phyloP scores from a whole-genome alignment of 164 flowering plant species.

The Malania oleifera region DNA sequence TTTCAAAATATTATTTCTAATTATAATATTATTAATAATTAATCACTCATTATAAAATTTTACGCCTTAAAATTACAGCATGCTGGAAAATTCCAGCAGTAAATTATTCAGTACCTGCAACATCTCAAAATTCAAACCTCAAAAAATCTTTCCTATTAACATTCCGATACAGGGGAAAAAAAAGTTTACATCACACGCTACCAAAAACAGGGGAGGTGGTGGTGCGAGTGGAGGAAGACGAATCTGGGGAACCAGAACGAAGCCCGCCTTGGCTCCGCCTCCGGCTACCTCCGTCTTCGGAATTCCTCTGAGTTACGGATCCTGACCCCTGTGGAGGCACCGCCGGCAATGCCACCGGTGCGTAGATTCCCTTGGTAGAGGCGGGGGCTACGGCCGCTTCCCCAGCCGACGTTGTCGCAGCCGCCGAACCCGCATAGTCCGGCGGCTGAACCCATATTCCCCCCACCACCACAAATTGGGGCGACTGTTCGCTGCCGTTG shows the following conservation, averaged over 20 bases:
- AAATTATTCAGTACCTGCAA: too few species aligned
- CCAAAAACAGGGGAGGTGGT: conserved; percentile 27
- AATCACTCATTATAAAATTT: too few species aligned
- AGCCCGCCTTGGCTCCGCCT: conserved; percentile 25
- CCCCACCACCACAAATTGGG: conserved; percentile 72
- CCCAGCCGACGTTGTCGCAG: conserved; percentile 25
- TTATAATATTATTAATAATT: too few species aligned
- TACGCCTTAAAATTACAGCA: too few species aligned
- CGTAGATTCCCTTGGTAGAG: conserved; percentile 36
- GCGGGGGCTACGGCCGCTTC: conserved; percentile 16
- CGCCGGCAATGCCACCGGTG: conserved; percentile 39
- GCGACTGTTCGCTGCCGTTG: conserved; percentile 40
- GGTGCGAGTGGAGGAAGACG: conserved; percentile 56
- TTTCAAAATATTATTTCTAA: too few species aligned
- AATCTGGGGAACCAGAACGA: conserved; percentile 36
- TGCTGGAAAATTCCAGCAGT: too few species aligned
- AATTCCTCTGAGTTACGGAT: conserved; percentile 11
- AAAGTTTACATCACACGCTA: conserved; percentile 14
- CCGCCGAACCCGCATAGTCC: conserved; percentile 29
- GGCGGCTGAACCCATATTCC: conserved; percentile 75
- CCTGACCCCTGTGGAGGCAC: conserved; percentile 6
- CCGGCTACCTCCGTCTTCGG: conserved; percentile 32
- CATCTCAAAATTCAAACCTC: too few species aligned
- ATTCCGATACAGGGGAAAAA: conserved; percentile 6
- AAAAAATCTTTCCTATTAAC: too few species aligned